phyloP scores from a whole-genome alignment of 495 filamentous ascomycete species.

The Bathelium albidoporum region DNA sequence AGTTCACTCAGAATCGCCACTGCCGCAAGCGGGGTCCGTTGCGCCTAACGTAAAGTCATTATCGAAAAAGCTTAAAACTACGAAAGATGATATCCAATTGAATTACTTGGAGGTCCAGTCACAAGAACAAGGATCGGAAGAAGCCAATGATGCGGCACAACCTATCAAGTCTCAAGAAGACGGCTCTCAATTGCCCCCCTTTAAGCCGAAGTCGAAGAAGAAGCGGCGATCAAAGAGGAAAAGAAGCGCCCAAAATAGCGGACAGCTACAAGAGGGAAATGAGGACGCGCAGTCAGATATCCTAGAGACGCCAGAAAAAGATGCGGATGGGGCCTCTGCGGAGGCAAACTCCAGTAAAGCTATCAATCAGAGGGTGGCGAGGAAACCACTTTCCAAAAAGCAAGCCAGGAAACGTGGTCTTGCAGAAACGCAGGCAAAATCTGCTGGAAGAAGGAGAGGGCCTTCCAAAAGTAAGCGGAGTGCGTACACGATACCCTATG shows the following conservation, averaged over 20 bases:
- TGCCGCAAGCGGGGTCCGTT: background rate
- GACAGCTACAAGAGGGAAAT: too few species aligned
- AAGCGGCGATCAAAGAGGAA: background rate
- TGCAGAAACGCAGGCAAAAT: background rate
- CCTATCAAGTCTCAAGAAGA: background rate
- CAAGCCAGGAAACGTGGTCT: background rate
- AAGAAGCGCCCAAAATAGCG: background rate
- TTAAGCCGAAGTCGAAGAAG: background rate
- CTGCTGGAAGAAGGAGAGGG: too few species aligned
- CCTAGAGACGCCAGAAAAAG: background rate
- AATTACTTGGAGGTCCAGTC: background rate
- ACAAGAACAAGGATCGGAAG: background rate
- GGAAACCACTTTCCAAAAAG: background rate
- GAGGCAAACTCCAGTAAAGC: background rate
- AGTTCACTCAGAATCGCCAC: background rate
- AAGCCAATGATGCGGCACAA: too few species aligned
- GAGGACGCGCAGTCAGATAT: background rate
- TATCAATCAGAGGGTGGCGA: background rate
- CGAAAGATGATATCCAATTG: background rate
- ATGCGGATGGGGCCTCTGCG: background rate
- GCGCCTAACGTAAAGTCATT: background rate
- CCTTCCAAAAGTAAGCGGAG: too few species aligned
- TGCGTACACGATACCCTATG: too few species aligned
- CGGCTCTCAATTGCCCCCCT: background rate
- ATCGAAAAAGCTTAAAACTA: background rate